Evolutionary conservation across 2,329 filamentous ascomycete genomes (phyloP).

Genomic region (Blastomyces gilchristii): DNA sequence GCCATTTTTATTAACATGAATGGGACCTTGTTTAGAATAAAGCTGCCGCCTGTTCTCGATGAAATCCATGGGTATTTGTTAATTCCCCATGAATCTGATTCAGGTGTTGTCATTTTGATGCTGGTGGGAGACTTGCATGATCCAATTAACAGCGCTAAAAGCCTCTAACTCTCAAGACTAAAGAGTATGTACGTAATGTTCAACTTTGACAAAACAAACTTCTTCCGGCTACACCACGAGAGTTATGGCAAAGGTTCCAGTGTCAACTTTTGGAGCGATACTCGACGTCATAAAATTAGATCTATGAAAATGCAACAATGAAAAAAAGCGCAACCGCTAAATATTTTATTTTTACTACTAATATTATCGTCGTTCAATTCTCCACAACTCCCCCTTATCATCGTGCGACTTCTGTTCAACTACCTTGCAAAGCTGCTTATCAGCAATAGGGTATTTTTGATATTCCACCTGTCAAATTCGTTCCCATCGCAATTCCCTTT

Average conservation of each 20-base stretch:
- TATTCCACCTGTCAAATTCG: not conserved
- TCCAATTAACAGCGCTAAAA: not conserved
- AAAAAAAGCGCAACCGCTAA: not conserved
- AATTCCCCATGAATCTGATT: not conserved
- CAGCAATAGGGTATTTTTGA: not conserved
- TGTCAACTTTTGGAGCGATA: not conserved
- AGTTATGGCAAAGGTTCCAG: not conserved
- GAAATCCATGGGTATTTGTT: not conserved
- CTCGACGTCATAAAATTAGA: not conserved
- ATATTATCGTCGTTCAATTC: not conserved
- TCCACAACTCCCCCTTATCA: not conserved
- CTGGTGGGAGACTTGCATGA: not conserved
- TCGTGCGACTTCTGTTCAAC: not conserved
- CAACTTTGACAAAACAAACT: not conserved
- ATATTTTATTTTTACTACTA: not conserved
- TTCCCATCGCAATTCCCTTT: not conserved
- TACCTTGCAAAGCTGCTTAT: not conserved
- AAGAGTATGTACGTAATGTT: not conserved
- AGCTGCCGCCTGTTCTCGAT: not conserved
- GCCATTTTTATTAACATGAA: not conserved
- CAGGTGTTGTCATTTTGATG: not conserved
- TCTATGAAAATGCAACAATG: not conserved
- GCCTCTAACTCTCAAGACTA: not conserved
- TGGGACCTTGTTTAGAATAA: not conserved
- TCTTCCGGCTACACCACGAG: not conserved